These are phyloP conservation scores for Suillus cothurnatus DNA, from an alignment of 768 basidiomycete genomes.

Conservation along the genomic window DNA sequence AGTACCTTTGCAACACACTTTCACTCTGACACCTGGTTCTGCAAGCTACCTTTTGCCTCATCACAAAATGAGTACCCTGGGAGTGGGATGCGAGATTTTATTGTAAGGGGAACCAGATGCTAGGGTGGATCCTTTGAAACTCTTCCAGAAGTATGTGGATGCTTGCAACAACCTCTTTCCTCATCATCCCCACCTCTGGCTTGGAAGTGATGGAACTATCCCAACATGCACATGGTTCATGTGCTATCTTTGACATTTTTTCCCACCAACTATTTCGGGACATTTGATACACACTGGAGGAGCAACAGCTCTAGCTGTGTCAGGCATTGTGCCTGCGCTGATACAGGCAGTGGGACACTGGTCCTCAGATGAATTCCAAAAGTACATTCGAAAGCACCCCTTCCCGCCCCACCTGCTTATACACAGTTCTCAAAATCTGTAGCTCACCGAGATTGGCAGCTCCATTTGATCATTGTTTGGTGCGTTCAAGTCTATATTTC, in stretches of 20 bases:
- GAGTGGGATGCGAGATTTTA: constrained; percentile 19
- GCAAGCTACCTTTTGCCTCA: constrained; percentile 31
- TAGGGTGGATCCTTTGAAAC: constrained; percentile 10
- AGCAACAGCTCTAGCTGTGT: constrained; percentile 18
- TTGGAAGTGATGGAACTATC: constrained; percentile 29
- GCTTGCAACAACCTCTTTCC: constrained; percentile 29
- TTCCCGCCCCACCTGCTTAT: background rate
- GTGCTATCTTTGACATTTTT: constrained; percentile 23
- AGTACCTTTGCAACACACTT: constrained; percentile 15
- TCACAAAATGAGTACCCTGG: constrained; percentile 41
- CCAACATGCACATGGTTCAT: constrained; percentile 41
- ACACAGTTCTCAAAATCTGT: no score
- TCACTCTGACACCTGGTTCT: background rate
- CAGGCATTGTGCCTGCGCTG: constrained; percentile 13
- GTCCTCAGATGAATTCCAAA: constrained; percentile 21
- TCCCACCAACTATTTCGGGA: constrained; percentile 30
- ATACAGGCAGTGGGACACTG: constrained; percentile 22
- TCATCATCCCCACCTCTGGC: constrained; percentile 36
- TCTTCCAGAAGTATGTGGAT: constrained; percentile 25
- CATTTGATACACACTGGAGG: constrained; percentile 36
- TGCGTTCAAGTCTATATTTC: no score
- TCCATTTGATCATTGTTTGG: no score
- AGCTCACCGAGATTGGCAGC: no score
- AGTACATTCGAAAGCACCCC: constrained; percentile 20
- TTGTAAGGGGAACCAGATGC: background rate